phyloP scores from a whole-genome alignment of 768 basidiomycete species.

The Mrakia hoshinonis region DNA sequence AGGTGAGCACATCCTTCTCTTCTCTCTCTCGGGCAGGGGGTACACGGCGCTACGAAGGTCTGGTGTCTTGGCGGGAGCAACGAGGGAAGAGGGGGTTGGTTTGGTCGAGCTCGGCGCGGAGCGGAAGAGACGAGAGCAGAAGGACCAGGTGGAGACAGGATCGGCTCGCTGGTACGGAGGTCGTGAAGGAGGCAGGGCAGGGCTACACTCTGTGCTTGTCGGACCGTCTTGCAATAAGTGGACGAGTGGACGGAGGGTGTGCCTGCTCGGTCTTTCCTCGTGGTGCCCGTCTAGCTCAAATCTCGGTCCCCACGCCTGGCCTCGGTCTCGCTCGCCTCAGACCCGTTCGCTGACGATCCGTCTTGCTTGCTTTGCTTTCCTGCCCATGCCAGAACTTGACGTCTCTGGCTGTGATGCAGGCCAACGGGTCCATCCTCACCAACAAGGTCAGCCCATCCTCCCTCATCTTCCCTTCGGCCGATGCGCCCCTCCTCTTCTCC shows the following conservation, averaged over 20 bases:
- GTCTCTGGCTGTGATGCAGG: slow-evolving; percentile 89
- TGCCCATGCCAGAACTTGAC: slow-evolving; percentile 69
- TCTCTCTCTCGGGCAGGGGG: neutral
- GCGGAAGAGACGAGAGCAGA: too few species aligned
- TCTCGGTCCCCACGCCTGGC: neutral
- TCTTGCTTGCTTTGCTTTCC: neutral
- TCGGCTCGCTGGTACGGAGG: too few species aligned
- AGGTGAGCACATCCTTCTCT: slow-evolving; percentile 51
- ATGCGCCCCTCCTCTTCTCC: neutral
- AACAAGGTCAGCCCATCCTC: slow-evolving; percentile 53
- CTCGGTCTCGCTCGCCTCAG: neutral
- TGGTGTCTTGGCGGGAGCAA: too few species aligned
- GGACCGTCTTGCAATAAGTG: too few species aligned
- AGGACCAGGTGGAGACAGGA: too few species aligned
- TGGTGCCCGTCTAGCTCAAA: neutral
- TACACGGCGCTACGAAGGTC: neutral
- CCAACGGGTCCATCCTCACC: slow-evolving; percentile 95
- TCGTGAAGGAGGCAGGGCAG: too few species aligned
- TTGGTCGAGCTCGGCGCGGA: too few species aligned
- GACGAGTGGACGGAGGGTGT: too few species aligned
- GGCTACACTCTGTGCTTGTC: too few species aligned
- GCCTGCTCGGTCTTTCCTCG: neutral
- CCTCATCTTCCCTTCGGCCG: slow-evolving; percentile 39
- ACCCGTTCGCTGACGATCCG: neutral
- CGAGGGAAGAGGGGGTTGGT: too few species aligned